Percentiles rank a stretch among this genome's conserved stretches.
Evolutionary conservation across 192 early-diverging fungal genomes (phyloP).

Genomic region (Allomyces javanicus): DNA sequence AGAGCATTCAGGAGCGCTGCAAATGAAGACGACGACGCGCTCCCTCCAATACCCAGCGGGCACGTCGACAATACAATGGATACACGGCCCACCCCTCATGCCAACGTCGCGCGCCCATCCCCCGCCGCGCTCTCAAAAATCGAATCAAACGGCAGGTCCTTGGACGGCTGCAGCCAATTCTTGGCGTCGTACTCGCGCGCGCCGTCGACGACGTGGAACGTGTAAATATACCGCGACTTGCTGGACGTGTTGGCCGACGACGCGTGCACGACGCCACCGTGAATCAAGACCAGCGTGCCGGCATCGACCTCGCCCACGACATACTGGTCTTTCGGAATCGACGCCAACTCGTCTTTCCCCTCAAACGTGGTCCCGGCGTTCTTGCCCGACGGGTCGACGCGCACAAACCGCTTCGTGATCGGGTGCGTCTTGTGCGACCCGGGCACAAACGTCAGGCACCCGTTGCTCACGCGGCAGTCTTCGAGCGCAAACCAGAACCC

Average conservation of each 20-base stretch:
- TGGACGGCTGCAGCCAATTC: conserved; percentile 44
- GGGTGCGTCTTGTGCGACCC: conserved; percentile 55
- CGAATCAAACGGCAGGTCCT: conserved; percentile 1
- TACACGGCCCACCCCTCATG: too few species aligned
- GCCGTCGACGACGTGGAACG: conserved; percentile 85
- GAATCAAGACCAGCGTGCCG: conserved; percentile 70
- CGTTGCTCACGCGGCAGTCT: conserved; percentile 69
- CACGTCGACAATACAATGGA: too few species aligned
- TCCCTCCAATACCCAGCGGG: too few species aligned
- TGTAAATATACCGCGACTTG: conserved; percentile 76
- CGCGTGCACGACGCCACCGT: conserved; percentile 68
- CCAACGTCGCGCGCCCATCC: too few species aligned
- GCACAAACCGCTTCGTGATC: conserved; percentile 17
- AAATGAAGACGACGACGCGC: too few species aligned
- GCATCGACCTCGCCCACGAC: conserved; percentile 28
- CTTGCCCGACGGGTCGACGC: conserved; percentile 37
- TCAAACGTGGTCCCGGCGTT: conserved; percentile 38
- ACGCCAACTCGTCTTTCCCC: conserved; percentile 17
- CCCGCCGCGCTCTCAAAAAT: neutral
- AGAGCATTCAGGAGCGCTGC: too few species aligned
- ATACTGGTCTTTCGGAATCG: conserved; percentile 31
- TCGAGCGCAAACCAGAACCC: conserved; percentile 88
- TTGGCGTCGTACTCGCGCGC: conserved; percentile 38
- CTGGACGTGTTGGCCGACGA: conserved; percentile 57
- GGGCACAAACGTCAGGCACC: conserved; percentile 65